A percentile compares a stretch with the other conserved stretches of the same genome.
These are phyloP conservation scores for Sporothrix inflata DNA, from an alignment of 2,329 filamentous ascomycete genomes.

Conservation along the genomic window DNA sequence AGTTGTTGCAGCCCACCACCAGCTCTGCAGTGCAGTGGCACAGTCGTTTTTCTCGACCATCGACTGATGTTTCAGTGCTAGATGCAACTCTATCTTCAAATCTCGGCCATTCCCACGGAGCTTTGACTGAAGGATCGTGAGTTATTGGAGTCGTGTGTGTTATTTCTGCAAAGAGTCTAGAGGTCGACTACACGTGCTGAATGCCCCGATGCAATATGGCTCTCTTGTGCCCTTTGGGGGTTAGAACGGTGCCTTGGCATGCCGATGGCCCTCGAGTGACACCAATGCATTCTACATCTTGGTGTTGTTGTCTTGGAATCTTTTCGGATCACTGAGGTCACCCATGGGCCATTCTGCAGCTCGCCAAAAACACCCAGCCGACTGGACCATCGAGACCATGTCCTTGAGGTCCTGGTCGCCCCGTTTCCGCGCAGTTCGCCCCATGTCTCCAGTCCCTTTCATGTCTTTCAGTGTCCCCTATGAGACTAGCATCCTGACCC, in stretches of 20 bases:
- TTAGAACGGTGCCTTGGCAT: neutral
- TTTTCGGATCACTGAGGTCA: neutral
- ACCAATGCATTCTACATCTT: slow-evolving; percentile 6
- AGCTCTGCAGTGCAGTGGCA: neutral
- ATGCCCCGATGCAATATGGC: neutral
- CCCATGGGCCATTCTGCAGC: neutral
- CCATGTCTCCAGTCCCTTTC: neutral
- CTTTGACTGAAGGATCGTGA: neutral
- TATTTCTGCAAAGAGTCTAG: slow-evolving; percentile 9
- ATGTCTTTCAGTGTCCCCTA: neutral
- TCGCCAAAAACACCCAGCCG: neutral
- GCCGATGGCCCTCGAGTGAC: neutral
- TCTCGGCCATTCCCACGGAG: neutral
- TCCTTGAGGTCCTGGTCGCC: neutral
- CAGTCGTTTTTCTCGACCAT: neutral
- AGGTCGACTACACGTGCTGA: neutral
- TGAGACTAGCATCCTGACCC: neutral
- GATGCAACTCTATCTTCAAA: neutral
- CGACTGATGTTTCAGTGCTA: neutral
- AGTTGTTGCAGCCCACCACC: neutral
- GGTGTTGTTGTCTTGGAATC: neutral
- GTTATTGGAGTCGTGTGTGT: neutral
- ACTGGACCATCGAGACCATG: no score
- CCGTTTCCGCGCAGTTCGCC: neutral
- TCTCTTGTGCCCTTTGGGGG: neutral